Evolutionary conservation across 208 protist species (phyloP), one percentile per base, ranked within the genome.

Genomic region (Acanthamoeba culbertsoni): DNA sequence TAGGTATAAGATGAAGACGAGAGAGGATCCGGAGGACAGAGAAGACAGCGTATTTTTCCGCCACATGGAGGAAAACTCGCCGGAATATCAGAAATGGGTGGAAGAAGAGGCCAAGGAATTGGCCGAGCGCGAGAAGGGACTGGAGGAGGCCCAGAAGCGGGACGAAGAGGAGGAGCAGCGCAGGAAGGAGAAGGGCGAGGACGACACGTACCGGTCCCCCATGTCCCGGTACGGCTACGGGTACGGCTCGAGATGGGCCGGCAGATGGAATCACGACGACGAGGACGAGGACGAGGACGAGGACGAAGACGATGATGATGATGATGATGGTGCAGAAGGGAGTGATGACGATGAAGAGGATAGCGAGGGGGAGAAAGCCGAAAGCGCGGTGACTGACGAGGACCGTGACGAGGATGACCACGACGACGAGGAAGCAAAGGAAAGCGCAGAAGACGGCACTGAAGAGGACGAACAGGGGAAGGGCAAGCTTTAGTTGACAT

Each of bases 41-140:
- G 82, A 90, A 26, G 82, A 90, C 37, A 90, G 82, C 55, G 82
- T 90, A 31, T 90, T 90, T 53, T 90, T 90, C 82, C 82, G 55
- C 7, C 82, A 90, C 53, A 90, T 90, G 82, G 35, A 57, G 0
- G 53, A 90, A 40, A 90, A 90, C 33, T 48, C 82, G 55, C 51
- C 46, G 18, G 51, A 90, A 33, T 90, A 90, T 35, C 82, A 90
- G 37, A 40, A 23, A n/a, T 90, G 82, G 82, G 73, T 84, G 43
- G 73, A 37, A 2, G 73, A 84, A n/a, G 73, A 84, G 45, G 73
- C 73, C 73, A 0, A 55, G 43, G 73, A 55, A 43, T 43, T 84
- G 43, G 73, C 73, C 45, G 4, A 35, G 73, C 73, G 73, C 8
- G 73, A 84, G 45, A 20, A 8, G n/a, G 73, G 73, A 37, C 73